These are phyloP conservation scores for Apiospora sp. DNA, from an alignment of 2,329 filamentous ascomycete genomes.

Conservation along the genomic window DNA sequence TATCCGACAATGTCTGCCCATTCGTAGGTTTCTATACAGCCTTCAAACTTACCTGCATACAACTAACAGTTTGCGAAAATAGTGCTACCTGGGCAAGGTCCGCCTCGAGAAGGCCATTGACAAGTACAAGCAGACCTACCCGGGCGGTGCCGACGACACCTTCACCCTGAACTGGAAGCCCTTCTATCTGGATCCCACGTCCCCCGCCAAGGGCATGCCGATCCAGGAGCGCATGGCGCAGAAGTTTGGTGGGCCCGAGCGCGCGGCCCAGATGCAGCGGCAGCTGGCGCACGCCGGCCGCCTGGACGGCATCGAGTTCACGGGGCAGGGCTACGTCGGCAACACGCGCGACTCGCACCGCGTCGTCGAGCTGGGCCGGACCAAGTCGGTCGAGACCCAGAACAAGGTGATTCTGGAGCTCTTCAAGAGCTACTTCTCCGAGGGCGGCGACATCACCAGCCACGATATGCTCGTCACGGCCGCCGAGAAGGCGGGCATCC, in stretches of 20 bases:
- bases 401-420: conserved; percentile 65
- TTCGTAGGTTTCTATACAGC: conserved; percentile 49
- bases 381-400: conserved; percentile 56
- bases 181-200: conserved; percentile 80
- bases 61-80: conserved; percentile 31
- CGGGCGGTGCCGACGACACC: conserved; percentile 66
- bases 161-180: conserved; percentile 80
- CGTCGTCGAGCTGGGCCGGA: conserved; percentile 73
- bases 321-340: conserved; percentile 74
- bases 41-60: too few relatives aligned
- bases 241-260: conserved; percentile 73
- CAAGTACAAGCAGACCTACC: conserved; percentile 68
- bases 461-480: conserved; percentile 55
- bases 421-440: conserved; percentile 67
- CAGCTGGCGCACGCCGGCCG: conserved; percentile 61
- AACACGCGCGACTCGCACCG: conserved; percentile 84
- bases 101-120: conserved; percentile 77
- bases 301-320: conserved; percentile 76
- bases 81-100: conserved; percentile 83
- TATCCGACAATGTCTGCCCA: conserved; percentile 85
- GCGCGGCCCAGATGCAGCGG: conserved; percentile 61
- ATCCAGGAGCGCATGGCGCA: conserved; percentile 60
- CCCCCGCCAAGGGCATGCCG: conserved; percentile 55
- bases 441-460: conserved; percentile 65
- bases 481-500: conserved; percentile 58